Evolutionary conservation across 2,329 filamentous ascomycete genomes (phyloP), one percentile per base, ranked within the genome.

Genomic region (Botryotinia globosa): DNA sequence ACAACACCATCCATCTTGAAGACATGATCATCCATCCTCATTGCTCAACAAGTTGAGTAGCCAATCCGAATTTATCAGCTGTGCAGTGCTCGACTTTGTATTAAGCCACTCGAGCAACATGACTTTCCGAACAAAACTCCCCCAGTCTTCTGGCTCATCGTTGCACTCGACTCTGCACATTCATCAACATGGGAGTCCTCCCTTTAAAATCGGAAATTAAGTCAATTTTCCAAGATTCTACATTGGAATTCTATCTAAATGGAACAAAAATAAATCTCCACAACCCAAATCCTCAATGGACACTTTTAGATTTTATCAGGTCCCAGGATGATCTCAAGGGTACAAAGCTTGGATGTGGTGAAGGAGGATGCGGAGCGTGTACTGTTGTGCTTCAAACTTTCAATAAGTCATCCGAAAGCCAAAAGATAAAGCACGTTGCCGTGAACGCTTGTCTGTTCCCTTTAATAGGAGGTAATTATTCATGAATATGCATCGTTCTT

Each of bases 351-450:
- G 95, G 95, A 66, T 98, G 95, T 83, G 94, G 94, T 70, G 95
- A 98, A 84, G 95, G 95, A 75, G 95, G 95, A 7, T 98, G 95
- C 80, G 95, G 95, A 78, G 95, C 95, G 75, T 98, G 94, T 81
- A 98, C 94, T 56, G 93, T 98, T 66, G 94, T 98, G 96, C 81
- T 91, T 90, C 81, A 98, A 97, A 80, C 93, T 37, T 56, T 74
- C 5, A 69, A 93, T 59, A 66, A 62, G 44, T 42, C 5, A 4
- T 97, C 94, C 4, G 97, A 93, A 4, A 91, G 92, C 3, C 75
- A 71, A 39, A 79, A 91, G 81, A 92, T 98, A 77, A 98, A 97
- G 80, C 94, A 98, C 85, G 93, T 95, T 73, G 96, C 93, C 65
- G 93, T 98, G 74, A 98, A 98, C 81, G 95, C 95, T 64, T 98